Percentiles rank a stretch among this genome's conserved stretches.
Conservation (phyloP, 2,329 filamentous ascomycete species). For the Hypoxylon sp. region DNA sequence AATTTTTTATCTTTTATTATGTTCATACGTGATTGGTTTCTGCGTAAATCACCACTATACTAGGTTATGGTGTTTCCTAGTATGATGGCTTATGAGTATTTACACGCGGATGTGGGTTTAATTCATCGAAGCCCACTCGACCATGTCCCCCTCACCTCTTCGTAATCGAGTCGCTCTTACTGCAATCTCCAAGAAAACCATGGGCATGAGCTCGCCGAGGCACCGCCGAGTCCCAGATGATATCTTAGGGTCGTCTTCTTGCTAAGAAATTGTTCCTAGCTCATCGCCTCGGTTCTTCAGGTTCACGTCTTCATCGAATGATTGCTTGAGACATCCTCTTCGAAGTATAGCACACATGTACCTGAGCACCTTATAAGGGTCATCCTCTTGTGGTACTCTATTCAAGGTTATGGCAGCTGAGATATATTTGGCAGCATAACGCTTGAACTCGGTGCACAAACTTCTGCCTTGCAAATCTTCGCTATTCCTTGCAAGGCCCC, state of each 20-base stretch:
- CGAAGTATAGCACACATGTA: neutral
- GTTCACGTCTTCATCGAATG: neutral
- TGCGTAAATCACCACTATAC: constrained; percentile 6
- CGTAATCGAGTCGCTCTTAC: too few relatives aligned
- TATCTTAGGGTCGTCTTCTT: too few relatives aligned
- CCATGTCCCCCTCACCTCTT: neutral
- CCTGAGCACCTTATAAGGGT: neutral
- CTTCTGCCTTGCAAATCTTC: neutral
- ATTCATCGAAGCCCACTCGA: neutral
- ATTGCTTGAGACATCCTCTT: neutral
- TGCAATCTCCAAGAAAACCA: neutral
- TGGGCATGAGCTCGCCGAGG: neutral
- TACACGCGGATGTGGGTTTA: neutral
- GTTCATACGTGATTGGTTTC: constrained; percentile 23
- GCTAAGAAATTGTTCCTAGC: too few relatives aligned
- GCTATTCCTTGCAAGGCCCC: neutral
- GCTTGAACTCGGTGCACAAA: neutral
- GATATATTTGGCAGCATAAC: neutral
- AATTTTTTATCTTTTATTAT: constrained; percentile 9
- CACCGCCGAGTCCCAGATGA: neutral
- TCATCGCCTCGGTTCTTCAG: neutral
- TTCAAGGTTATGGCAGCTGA: neutral
- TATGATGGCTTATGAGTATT: neutral
- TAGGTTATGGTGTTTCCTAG: constrained; percentile 3
- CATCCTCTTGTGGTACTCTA: neutral